Evolutionary conservation across 257 asterid species (phyloP), one percentile per base, ranked within the genome.

Genomic region (Solanum ahanhuiri): DNA sequence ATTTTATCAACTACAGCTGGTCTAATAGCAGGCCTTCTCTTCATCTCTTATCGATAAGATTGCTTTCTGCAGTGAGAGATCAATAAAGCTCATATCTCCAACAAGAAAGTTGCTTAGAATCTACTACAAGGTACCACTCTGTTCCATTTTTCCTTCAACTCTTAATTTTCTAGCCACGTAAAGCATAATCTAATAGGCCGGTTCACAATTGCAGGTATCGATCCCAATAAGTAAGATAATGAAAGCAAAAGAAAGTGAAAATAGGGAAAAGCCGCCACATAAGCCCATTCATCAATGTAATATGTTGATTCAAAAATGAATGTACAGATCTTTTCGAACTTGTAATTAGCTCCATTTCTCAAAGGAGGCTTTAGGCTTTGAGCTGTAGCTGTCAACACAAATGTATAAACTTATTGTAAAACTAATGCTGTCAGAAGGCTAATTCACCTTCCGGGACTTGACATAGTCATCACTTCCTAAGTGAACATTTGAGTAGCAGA

Each of bases 191-290:
- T 75, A 39, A 75, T 75, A 12, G 3, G 31, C 31, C 5, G 1
- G 35, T 25, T 63, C 7, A 11, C 6, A 81, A 43, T 75, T 85
- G 58, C 90, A 87, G 87, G 90, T 92, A 9, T 45, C 70, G 10
- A 86, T 92, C 77, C 94, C 94, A 8, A 11, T 92, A 70, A 84
- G 45, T 17, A 92, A 89, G 86, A 87, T 87, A 17, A 90, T 73
- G 86, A 57, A 82, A 72, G 92, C 87, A 1, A 58, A 86, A 35
- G 90, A 84, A 34, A 92, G 92, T 34, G 90, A 76, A 64, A 86
- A 90, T 77, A 57, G 12, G 43, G 54, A 69, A 37, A 88, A 71
- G 41, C 92, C 93, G 15, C 88, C 88, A 20, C 91, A 10, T 64
- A 64, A 2, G 1, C 57, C 18, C 31, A 6, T 73, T 37, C 12